Evolutionary conservation across 176 grass and related monocot species (phyloP).

Genomic region (Canna indica): DNA sequence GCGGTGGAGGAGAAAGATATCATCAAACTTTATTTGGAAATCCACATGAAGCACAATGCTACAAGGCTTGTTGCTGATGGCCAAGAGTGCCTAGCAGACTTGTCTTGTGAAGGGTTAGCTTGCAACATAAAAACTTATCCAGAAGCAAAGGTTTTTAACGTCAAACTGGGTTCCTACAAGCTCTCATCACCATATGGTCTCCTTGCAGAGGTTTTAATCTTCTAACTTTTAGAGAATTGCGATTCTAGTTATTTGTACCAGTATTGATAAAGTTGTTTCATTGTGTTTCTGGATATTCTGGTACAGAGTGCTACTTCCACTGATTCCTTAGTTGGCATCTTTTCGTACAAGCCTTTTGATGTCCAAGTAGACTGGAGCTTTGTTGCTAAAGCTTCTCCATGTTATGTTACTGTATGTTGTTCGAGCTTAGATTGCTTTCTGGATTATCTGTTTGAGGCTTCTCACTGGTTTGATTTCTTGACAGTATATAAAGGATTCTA

Average conservation of each 20-base stretch:
- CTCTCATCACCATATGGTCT: conserved; percentile 84
- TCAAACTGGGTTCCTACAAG: conserved; percentile 85
- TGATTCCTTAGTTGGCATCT: conserved; percentile 77
- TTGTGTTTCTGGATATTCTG: not conserved
- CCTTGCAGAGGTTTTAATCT: conserved; percentile 84
- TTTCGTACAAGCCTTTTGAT: conserved; percentile 87
- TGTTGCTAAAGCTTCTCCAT: conserved; percentile 85
- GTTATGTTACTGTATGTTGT: conserved; percentile 86
- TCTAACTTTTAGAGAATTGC: not conserved
- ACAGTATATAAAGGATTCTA: conserved; percentile 82
- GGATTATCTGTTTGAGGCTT: conserved; percentile 8
- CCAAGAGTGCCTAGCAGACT: conserved; percentile 68
- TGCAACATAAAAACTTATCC: conserved; percentile 91
- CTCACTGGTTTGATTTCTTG: conserved; percentile 25
- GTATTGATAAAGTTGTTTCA: not conserved
- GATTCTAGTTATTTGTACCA: not conserved
- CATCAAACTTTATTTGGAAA: conserved; percentile 81
- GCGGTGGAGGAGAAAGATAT: conserved; percentile 68
- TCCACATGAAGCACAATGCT: conserved; percentile 94
- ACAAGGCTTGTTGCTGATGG: conserved; percentile 61
- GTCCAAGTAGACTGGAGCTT: conserved; percentile 93
- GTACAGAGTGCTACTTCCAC: conserved; percentile 55
- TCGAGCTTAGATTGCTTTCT: conserved; percentile 9
- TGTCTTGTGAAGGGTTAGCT: conserved; percentile 75
- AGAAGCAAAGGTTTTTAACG: conserved; percentile 82